phyloP scores from a whole-genome alignment of 805 yeast genomes.

The Wickerhamiella occidentalis region DNA sequence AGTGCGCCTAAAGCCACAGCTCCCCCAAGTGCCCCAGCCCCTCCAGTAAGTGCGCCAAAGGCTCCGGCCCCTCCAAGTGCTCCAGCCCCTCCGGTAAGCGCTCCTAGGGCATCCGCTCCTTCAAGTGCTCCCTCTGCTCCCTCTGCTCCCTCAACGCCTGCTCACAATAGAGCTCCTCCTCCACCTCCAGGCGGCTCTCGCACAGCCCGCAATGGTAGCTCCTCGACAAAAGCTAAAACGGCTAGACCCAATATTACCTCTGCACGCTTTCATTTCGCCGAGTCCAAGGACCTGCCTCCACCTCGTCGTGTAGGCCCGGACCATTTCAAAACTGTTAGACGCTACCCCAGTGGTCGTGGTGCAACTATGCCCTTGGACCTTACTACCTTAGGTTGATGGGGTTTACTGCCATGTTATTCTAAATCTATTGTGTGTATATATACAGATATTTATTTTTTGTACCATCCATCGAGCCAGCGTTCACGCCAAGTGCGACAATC shows the following conservation, averaged over 20 bases:
- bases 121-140: neutral
- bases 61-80: slow-evolving; percentile 13
- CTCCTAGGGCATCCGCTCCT: slow-evolving; percentile 14
- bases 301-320: slow-evolving; percentile 42
- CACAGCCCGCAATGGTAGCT: neutral
- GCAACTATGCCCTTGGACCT: slow-evolving; percentile 77
- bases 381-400: neutral
- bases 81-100: neutral
- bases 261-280: slow-evolving; percentile 56
- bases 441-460: slow-evolving; percentile 2
- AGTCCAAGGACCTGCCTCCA: slow-evolving; percentile 60
- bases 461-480: slow-evolving; percentile 93
- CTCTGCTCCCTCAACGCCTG: neutral
- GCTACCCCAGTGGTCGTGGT: slow-evolving; percentile 94
- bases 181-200: slow-evolving; percentile 11
- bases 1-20: slow-evolving; percentile 16
- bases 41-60: slow-evolving; percentile 11
- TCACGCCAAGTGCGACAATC: slow-evolving; percentile 84
- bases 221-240: slow-evolving; percentile 19
- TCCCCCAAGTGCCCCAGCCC: slow-evolving; percentile 9
- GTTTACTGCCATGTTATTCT: too few species aligned
- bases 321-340: slow-evolving; percentile 54
- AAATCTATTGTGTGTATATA: neutral
- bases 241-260: slow-evolving; percentile 44
- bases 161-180: slow-evolving; percentile 12